Conservation (phyloP, 176 grass and related monocot species). For the Oryza coarctata region DNA sequence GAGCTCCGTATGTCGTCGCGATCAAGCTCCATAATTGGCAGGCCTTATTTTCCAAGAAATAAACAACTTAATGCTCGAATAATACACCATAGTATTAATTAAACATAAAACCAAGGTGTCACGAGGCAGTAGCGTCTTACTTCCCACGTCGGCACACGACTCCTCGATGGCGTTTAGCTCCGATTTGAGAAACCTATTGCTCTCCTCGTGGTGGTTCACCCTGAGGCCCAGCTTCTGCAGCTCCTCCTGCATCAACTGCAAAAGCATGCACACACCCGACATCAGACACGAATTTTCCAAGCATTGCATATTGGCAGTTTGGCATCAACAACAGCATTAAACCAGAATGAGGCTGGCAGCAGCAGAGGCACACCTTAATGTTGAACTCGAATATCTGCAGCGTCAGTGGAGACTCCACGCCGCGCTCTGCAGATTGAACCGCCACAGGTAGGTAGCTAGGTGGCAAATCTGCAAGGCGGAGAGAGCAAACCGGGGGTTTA, state of each 20-base stretch:
- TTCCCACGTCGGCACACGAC: slow-evolving; percentile 43
- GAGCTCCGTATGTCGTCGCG: background rate
- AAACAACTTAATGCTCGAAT: background rate
- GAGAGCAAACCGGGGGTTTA: background rate
- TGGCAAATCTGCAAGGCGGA: slow-evolving; percentile 3
- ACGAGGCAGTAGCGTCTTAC: slow-evolving; percentile 37
- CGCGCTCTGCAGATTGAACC: slow-evolving; percentile 5
- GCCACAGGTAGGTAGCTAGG: background rate
- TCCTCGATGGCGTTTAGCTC: slow-evolving; percentile 46
- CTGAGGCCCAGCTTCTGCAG: slow-evolving; percentile 56
- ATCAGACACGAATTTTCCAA: background rate
- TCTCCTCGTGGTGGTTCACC: slow-evolving; percentile 69
- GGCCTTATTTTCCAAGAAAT: background rate
- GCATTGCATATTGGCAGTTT: background rate
- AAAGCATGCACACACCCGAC: background rate
- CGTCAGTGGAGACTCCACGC: slow-evolving; percentile 26
- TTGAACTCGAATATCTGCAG: slow-evolving; percentile 23
- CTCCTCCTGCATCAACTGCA: slow-evolving; percentile 69
- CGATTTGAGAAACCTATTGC: slow-evolving; percentile 64
- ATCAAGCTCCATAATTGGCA: slow-evolving; percentile 1
- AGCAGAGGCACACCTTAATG: slow-evolving; percentile 16
- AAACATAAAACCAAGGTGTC: background rate
- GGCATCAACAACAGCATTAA: background rate
- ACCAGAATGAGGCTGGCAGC: background rate
- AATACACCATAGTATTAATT: background rate